Conservation (phyloP, 1,139 yeast genomes). For the Saccharomycopsis crataegensis region DNA sequence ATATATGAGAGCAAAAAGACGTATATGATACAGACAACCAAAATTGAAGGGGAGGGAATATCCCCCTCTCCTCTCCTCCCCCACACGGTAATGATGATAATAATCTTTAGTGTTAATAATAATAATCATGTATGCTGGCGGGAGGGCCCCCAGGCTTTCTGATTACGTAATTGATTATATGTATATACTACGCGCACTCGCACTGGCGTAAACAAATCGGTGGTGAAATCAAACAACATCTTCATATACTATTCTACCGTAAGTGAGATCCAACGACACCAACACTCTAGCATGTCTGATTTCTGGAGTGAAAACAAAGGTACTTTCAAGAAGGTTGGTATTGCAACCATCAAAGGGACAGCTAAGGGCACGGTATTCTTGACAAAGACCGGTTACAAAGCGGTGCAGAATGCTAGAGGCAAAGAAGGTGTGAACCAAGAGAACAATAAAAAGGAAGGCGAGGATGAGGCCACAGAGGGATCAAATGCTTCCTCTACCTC, state of each 20-base stretch:
- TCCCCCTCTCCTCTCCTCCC: no score
- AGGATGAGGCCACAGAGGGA: conserved; percentile 16
- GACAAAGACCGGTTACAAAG: conserved; percentile 39
- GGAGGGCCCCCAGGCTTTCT: no score
- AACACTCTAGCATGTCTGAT: conserved; percentile 19
- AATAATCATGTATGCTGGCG: no score
- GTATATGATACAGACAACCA: no score
- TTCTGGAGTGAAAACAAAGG: conserved; percentile 47
- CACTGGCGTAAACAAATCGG: no score
- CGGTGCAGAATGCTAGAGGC: conserved; percentile 31
- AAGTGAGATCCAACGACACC: not conserved
- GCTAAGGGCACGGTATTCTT: conserved; percentile 38
- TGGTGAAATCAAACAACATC: no score
- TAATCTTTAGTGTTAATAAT: no score
- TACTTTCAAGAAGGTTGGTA: conserved; percentile 22
- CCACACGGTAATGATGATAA: no score
- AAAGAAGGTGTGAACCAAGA: conserved; percentile 20
- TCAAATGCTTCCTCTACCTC: not conserved
- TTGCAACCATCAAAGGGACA: conserved; percentile 33
- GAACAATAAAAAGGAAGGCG: conserved; percentile 18
- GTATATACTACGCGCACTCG: no score
- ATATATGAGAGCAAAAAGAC: no score
- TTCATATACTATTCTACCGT: not conserved
- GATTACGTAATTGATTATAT: no score
- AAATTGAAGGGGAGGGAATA: no score